Evolutionary conservation across 2,329 filamentous ascomycete species (phyloP), one percentile per base, ranked within the genome.

Genomic region (Xylariaceae sp.): DNA sequence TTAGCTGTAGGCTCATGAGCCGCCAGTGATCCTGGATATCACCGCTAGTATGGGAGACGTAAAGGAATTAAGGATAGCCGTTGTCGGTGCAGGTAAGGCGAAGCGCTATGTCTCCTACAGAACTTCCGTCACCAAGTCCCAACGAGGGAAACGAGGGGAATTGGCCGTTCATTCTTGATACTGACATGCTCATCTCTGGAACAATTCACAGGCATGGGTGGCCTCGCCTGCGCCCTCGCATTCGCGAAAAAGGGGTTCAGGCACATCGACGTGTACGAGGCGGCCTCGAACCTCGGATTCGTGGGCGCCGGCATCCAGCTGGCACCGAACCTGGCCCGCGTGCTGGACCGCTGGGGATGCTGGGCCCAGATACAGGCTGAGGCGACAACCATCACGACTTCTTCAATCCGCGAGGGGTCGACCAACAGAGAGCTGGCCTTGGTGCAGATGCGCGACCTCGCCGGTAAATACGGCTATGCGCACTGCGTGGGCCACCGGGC

Each of bases 271-370:
- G 76, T 90, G 35, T 90, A 80, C 59, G 86, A 90, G 59, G 75
- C 72, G 24, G 85, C 85, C 0, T 76, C 81, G 4, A 75, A 78
- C 48, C 71, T 90, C 3, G 85, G 85, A 4, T 90, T 90, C 52
- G 85, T 90, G 1, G 87, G 87, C 16, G 87, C 87, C 1, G 87
- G 87, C 4, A 90, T 92, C 49, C 87, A 94, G 59, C 70, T 90
- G 41, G 84, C 86, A 0, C 86, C 86, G 0, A 94, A 92, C 50
- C 84, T 90, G 73, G 80, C 81, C 3, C 75, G 84, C 2, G 83
- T 92, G 7, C 70, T 92, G 9, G 81, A 87, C 55, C 68, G 72
- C 11, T 65, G 89, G 27, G 85, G 81, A 8, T 83, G 83, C 42
- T 90, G 85, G 85, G 64, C 72, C 28, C 41, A 45, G 14, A 55